Evolutionary conservation across 306 rosid genomes (phyloP), one percentile per base, ranked within the genome.

Genomic region (Acacia crassicarpa): DNA sequence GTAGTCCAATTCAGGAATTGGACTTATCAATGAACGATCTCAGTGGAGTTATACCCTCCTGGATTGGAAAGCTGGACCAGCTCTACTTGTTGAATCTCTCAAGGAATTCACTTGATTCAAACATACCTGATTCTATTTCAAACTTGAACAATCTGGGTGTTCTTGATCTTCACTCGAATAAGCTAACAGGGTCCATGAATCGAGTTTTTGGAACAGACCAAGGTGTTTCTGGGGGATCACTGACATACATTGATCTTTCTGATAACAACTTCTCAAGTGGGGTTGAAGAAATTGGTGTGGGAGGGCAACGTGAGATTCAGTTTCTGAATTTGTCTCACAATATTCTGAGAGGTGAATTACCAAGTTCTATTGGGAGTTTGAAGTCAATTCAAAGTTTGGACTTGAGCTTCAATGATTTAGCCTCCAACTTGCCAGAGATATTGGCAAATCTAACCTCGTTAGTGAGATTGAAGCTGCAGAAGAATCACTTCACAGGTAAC

Each of bases 111-210:
- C 88, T 93, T 35, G 80, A 81, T 59, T 90, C 90, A 38, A 45
- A 71, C 72, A 90, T 93, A 32, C 94, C 94, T 2, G 81, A 81
- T 72, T 90, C 92, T 14, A 44, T 93, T 32, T 72, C 82, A 59
- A 88, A 84, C 27, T 84, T 90, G 83, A 61, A 59, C 17, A 71
- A 80, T 68, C 83, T 91, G 32, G 84, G 83, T 46, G 83, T 88
- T 68, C 90, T 91, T 81, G 92, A 93, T 86, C 94, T 91, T 81
- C 93, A 90, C 85, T 89, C 93, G 67, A 93, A 93, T 58, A 93
- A 82, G 83, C 73, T 93, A 74, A 80, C 81, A 30, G 94, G 97
- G 22, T 83, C 89, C 9, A 81, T 90, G 67, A 75, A 79, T 33
- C 58, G 23, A 56, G 82, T 86, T 67, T 87, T 91, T 71, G 74